These are phyloP conservation scores for Phytophthora pinifolia DNA, from an alignment of 352 stramenopile species.

Conservation along the genomic window DNA sequence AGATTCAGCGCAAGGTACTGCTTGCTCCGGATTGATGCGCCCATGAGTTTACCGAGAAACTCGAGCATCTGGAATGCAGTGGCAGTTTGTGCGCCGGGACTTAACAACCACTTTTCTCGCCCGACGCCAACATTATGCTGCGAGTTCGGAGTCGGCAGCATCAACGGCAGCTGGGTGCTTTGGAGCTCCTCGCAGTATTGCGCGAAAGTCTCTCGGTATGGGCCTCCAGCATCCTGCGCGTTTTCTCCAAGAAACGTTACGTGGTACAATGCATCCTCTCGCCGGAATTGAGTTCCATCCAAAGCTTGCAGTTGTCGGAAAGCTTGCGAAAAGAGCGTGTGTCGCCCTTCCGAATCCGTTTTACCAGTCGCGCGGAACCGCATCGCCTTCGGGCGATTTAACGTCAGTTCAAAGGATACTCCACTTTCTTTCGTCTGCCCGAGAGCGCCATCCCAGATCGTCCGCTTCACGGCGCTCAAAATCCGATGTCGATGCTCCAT, in stretches of 20 bases:
- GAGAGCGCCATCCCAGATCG: slow-evolving; percentile 73
- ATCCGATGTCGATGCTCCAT: slow-evolving; percentile 58
- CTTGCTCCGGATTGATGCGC: slow-evolving; percentile 82
- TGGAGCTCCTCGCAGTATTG: slow-evolving; percentile 84
- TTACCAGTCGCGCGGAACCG: slow-evolving; percentile 62
- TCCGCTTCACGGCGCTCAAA: slow-evolving; percentile 70
- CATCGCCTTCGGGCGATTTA: slow-evolving; percentile 86
- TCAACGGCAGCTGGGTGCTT: slow-evolving; percentile 80
- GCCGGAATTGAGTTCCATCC: slow-evolving; percentile 65
- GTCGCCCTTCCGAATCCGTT: slow-evolving; percentile 58
- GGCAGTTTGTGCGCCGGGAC: slow-evolving; percentile 58
- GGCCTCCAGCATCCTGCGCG: slow-evolving; percentile 80
- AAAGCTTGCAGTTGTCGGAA: slow-evolving; percentile 78
- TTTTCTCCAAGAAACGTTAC: slow-evolving; percentile 88
- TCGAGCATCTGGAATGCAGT: slow-evolving; percentile 83
- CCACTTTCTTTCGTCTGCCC: slow-evolving; percentile 43
- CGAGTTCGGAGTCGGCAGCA: slow-evolving; percentile 88
- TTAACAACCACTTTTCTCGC: slow-evolving; percentile 90
- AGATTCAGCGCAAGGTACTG: slow-evolving; percentile 89
- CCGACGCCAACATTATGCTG: slow-evolving; percentile 87
- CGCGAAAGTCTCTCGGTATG: slow-evolving; percentile 84
- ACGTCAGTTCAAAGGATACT: slow-evolving; percentile 62
- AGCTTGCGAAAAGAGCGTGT: slow-evolving; percentile 82
- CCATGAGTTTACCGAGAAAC: slow-evolving; percentile 94
- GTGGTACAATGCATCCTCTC: slow-evolving; percentile 74